Base-by-base conservation (phyloP, 192 early-diverging fungal species). In the Ramicandelaber brevisporus region DNA sequence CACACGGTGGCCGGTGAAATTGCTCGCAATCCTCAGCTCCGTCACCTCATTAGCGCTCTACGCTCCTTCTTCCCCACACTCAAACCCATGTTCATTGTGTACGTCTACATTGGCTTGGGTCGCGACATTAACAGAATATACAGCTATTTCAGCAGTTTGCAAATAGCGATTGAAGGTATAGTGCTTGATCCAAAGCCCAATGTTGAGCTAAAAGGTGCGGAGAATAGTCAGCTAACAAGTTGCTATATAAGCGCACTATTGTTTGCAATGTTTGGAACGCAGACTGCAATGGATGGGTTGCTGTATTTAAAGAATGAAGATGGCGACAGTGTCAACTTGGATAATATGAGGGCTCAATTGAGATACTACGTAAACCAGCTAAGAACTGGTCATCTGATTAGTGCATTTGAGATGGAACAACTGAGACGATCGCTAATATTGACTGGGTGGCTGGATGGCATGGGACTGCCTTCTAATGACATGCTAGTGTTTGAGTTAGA, bases 211-310 rank as follows among this genome's bases (percentile, higher is more conserved):
- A 15, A 37, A 19, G 73, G 73, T 2, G 51, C 54, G 5, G 68
- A 60, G 23, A 76, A 76, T 34, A 61, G 69, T 12, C 40, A 48
- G 11, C 45, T 47, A 15, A 73, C 65, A 6, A 57, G 55, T 10
- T 76, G 73, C 40, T 76, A 76, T 33, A 68, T 76, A 41, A 63
- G 72, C 29, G 50, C 59, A 11, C 30, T 76, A 7, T 21, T 76
- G 12, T 60, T 64, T 45, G 68, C 67, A 15, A 62, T 76, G 65
- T 76, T 66, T 48, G 63, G 59, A 2, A 46, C 49, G 1, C 51
- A 64, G 27, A 43, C 48, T 0, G 46, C 61, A 1, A 70, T 59
- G 32, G 73, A 76, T 13, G 65, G 55, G 17, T 43, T 69, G 20
- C 43, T 69, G 28, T 55, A 50, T 20, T 31, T 51, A 35, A 52